Percentiles rank a stretch among this genome's conserved stretches.
These are phyloP conservation scores for Tylopilus subfusipes DNA, from an alignment of 768 basidiomycete species.

Conservation along the genomic window DNA sequence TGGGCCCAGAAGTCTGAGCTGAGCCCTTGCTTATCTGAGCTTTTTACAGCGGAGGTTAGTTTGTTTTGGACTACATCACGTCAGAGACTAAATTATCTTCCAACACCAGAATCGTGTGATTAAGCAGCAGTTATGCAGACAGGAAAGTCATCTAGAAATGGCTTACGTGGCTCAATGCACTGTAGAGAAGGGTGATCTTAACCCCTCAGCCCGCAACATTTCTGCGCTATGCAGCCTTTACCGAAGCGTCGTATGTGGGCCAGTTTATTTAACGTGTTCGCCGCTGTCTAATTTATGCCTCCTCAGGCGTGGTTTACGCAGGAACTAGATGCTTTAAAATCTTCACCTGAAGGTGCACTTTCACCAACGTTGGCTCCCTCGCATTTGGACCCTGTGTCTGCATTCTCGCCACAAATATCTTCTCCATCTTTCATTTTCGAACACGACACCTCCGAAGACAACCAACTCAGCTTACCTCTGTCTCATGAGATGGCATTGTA, in stretches of 20 bases:
- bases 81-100: slow-evolving; percentile 1
- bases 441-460: slow-evolving; percentile 36
- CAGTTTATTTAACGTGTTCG: not conserved
- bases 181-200: slow-evolving; percentile 61
- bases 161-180: slow-evolving; percentile 54
- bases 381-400: slow-evolving; percentile 47
- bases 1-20: slow-evolving; percentile 88
- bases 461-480: slow-evolving; percentile 66
- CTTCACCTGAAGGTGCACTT: slow-evolving; percentile 45
- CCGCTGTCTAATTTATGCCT: slow-evolving; percentile 8
- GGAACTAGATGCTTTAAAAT: slow-evolving; percentile 66
- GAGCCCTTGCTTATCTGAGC: slow-evolving; percentile 65
- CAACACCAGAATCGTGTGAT: slow-evolving; percentile 39
- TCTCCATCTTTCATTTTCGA: slow-evolving; percentile 47
- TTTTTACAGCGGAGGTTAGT: slow-evolving; percentile 53
- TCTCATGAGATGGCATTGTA: slow-evolving; percentile 89
- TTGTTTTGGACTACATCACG: not conserved
- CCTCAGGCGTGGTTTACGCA: slow-evolving; percentile 80
- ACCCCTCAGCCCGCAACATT: slow-evolving; percentile 68
- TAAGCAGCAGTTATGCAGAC: slow-evolving; percentile 57
- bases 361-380: slow-evolving; percentile 48
- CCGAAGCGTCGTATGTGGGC: slow-evolving; percentile 71
- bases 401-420: slow-evolving; percentile 39
- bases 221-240: slow-evolving; percentile 75
- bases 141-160: slow-evolving; percentile 79